phyloP scores from a whole-genome alignment of 768 basidiomycete genomes.

The Panus rudis region DNA sequence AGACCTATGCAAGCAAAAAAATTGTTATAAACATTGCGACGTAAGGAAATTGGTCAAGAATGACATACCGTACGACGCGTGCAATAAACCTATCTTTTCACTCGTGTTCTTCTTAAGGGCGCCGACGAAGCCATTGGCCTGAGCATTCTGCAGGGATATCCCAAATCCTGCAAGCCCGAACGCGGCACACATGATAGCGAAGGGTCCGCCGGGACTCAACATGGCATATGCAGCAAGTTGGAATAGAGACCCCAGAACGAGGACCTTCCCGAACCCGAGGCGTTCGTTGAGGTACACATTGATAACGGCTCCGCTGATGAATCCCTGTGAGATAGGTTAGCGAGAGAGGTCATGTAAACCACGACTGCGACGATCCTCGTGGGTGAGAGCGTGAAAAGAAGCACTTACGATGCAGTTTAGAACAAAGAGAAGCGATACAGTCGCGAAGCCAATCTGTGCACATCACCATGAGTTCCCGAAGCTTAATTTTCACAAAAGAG shows the following conservation, averaged over 20 bases:
- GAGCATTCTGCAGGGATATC: conserved; percentile 49
- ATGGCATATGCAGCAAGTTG: conserved; percentile 52
- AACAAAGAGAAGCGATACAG: conserved; percentile 59
- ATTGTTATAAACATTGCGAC: background rate
- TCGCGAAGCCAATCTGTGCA: conserved; percentile 40
- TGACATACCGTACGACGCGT: conserved; percentile 53
- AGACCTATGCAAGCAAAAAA: conserved; percentile 21
- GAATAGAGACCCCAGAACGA: conserved; percentile 35
- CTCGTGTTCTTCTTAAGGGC: conserved; percentile 45
- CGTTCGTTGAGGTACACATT: conserved; percentile 42
- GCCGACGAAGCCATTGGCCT: conserved; percentile 66
- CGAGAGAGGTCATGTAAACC: background rate
- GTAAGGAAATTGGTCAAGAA: background rate
- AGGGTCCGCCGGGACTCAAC: conserved; percentile 50
- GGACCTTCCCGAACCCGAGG: conserved; percentile 46
- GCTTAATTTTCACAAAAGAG: background rate
- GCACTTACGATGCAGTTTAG: conserved; percentile 33
- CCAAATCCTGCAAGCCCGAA: conserved; percentile 45
- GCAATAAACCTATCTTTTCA: conserved; percentile 60
- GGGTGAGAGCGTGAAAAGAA: background rate
- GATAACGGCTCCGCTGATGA: conserved; percentile 38
- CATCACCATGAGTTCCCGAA: background rate
- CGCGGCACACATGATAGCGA: conserved; percentile 51
- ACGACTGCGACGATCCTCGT: background rate
- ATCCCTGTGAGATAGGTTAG: conserved; percentile 28